Evolutionary conservation across 169 alveolate genomes (phyloP).

Genomic region (Eimeria necatrix): DNA sequence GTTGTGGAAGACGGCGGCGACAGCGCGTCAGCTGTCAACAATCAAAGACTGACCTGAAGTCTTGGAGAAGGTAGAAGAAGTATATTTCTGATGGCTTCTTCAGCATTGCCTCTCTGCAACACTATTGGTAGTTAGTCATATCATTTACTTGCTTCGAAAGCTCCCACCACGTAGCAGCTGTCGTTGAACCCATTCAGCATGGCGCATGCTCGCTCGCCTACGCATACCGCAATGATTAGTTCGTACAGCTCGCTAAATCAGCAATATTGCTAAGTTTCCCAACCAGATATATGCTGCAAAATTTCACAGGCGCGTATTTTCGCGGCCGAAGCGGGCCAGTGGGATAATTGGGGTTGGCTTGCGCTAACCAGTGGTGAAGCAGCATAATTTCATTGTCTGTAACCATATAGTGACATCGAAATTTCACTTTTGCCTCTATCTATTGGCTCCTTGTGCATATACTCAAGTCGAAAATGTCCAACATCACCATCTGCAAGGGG

Average conservation of each 20-base stretch:
- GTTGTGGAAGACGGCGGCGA: conserved; percentile 14
- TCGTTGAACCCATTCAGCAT: conserved; percentile 13
- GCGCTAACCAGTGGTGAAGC: conserved; percentile 76
- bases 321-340: background rate
- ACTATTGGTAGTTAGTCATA: conserved; percentile 21
- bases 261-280: background rate
- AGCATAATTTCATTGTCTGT: background rate
- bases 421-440: background rate
- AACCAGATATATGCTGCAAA: background rate
- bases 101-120: conserved; percentile 11
- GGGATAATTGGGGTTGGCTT: background rate
- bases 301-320: too few species aligned
- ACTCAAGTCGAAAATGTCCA: too few species aligned
- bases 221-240: background rate
- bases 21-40: conserved; percentile 25
- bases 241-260: background rate
- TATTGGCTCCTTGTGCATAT: background rate
- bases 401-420: background rate
- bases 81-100: background rate
- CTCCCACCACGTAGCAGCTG: conserved; percentile 61
- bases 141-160: conserved; percentile 28
- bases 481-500: too few species aligned
- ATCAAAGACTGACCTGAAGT: conserved; percentile 61
- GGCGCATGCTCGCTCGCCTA: conserved; percentile 43
- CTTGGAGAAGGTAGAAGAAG: background rate